Evolutionary conservation across 352 stramenopile species (phyloP).

Genomic region (Phytophthora nicotianae): DNA sequence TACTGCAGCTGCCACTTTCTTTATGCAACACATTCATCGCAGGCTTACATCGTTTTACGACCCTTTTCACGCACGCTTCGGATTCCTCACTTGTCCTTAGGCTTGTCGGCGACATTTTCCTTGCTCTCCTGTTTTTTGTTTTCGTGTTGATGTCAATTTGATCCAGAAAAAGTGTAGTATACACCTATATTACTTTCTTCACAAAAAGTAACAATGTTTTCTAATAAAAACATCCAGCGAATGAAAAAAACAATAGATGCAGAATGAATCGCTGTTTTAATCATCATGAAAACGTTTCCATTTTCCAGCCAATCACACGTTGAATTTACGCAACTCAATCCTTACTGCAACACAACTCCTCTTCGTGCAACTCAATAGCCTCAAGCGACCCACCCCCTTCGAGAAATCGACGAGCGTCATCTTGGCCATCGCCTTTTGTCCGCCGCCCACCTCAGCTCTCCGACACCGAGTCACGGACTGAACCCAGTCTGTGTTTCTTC

Average conservation of each 20-base stretch:
- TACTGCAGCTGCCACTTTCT: no score
- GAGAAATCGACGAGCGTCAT: slow-evolving; percentile 17
- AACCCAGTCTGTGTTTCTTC: not conserved
- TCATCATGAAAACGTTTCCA: not conserved
- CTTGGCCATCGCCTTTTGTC: slow-evolving; percentile 12
- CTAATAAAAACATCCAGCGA: no score
- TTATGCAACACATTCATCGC: no score
- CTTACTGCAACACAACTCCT: slow-evolving; percentile 1
- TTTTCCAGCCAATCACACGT: not conserved
- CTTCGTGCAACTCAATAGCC: slow-evolving; percentile 8
- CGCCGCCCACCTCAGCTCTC: not conserved
- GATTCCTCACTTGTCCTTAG: no score
- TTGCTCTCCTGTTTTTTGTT: no score
- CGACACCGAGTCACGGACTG: not conserved
- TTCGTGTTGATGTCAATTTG: no score
- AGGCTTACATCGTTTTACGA: no score
- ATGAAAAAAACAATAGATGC: slow-evolving; percentile 4
- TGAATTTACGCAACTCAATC: not conserved
- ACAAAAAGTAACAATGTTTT: no score
- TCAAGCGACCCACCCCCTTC: not conserved
- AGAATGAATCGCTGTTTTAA: slow-evolving; percentile 3
- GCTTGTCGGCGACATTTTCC: no score
- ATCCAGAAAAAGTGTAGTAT: no score
- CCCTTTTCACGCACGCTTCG: no score
- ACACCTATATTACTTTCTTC: no score